Evolutionary conservation across 257 asterid genomes (phyloP), one percentile per base, ranked within the genome.

Genomic region (Agastache rugosa): DNA sequence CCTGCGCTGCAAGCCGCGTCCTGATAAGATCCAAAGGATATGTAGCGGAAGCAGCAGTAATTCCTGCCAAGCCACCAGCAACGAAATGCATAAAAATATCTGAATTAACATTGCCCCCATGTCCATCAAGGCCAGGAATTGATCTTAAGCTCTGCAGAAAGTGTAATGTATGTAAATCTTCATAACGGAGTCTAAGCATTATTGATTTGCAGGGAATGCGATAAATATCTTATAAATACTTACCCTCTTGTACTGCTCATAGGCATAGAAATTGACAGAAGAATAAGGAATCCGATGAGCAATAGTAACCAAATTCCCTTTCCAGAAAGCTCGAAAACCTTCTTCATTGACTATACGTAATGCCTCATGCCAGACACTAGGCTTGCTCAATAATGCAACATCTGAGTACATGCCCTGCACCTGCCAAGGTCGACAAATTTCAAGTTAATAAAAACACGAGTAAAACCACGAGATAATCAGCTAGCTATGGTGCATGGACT

Each of bases 371-470:
- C 89, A 86, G 60, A 93, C 76, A 35, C 91, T 71, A 59, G 97
- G 92, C 62, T 89, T 93, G 74, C 90, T 88, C 84, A 91, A 50
- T 56, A 79, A 63, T 39, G 93, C 88, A 68, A 83, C 96, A 69
- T 93, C 96, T 11, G 98, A 88, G 76, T 88, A 93, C 98, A 93
- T 93, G 48, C 98, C 98, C 78, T 93, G 97, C 34, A 93, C 89
- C 98, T 93, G 70, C 72, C 25, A 37, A 72, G 63, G 8, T 27
- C 4, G 17, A 10, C 55, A 10, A 45, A 42, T 39, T 9, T 50
- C 7, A 11, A 19, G 45, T 37, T 37, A 62, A 44, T 15, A 47
- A 37, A 55, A 34, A n/a, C 53, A 2, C 22, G 19, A 8, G 19
- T 34, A 34, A 34, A 34, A 4, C 39, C 8, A 14, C 14, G 14